Evolutionary conservation across 2,329 filamentous ascomycete genomes (phyloP).

Genomic region (Cadophora sp.): DNA sequence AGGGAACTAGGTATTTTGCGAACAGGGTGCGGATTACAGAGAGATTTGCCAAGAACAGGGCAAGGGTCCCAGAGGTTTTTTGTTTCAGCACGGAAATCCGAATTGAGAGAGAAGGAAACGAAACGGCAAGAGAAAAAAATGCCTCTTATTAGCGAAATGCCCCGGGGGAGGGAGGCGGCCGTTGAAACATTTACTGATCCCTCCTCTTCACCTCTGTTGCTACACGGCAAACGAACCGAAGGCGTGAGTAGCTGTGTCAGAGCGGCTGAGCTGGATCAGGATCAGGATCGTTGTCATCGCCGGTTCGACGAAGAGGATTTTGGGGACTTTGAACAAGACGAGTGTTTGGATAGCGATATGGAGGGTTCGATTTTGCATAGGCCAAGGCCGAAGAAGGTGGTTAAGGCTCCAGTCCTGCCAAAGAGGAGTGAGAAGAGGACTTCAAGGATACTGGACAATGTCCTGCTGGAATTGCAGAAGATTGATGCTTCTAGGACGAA

Average conservation of each 20-base stretch:
- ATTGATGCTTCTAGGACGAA: slow-evolving; percentile 34
- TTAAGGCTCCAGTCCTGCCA: slow-evolving; percentile 37
- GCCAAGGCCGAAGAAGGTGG: slow-evolving; percentile 35
- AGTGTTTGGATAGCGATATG: slow-evolving; percentile 41
- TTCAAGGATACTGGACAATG: slow-evolving; percentile 38
- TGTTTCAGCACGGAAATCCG: slow-evolving; percentile 17
- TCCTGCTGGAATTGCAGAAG: slow-evolving; percentile 40
- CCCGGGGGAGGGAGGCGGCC: slow-evolving; percentile 32
- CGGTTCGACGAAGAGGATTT: slow-evolving; percentile 35
- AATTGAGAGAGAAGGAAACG: slow-evolving; percentile 5
- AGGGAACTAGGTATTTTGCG: slow-evolving; percentile 6
- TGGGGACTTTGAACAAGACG: slow-evolving; percentile 35
- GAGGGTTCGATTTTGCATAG: slow-evolving; percentile 40
- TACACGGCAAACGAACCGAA: slow-evolving; percentile 20
- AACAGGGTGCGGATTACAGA: slow-evolving; percentile 10
- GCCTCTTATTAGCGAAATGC: slow-evolving; percentile 39
- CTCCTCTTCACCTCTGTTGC: background rate
- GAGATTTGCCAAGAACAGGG: slow-evolving; percentile 12
- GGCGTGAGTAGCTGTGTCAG: slow-evolving; percentile 16
- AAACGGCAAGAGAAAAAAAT: slow-evolving; percentile 25
- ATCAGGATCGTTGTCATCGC: slow-evolving; percentile 17
- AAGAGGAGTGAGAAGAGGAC: slow-evolving; percentile 38
- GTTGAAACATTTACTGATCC: slow-evolving; percentile 21
- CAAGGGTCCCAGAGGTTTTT: background rate
- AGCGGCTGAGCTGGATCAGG: slow-evolving; percentile 22